Evolutionary conservation across 2,329 filamentous ascomycete species (phyloP).

Genomic region (Cryphonectria nitschkei): DNA sequence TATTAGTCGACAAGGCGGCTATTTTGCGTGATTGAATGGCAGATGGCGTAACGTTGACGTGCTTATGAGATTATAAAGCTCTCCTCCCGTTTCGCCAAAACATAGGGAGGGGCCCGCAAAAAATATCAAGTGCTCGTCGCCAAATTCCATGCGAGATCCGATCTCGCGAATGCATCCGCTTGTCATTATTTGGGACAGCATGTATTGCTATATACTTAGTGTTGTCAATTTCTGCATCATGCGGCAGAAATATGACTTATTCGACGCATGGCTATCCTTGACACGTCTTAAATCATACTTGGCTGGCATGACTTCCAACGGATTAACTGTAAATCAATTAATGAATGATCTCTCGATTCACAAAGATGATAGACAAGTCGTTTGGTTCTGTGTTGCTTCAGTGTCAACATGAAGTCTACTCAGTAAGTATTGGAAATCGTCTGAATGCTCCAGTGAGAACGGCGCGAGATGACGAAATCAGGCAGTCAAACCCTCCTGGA

Average conservation of each 20-base stretch:
- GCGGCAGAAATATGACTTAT: background rate
- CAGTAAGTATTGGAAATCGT: background rate
- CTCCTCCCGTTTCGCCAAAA: background rate
- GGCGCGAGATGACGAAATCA: background rate
- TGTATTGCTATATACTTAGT: too few relatives aligned
- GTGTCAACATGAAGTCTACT: background rate
- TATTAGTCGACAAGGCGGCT: slow-evolving; percentile 18
- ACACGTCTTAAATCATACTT: background rate
- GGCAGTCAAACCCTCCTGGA: background rate
- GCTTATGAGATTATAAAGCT: slow-evolving; percentile 13
- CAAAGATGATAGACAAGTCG: background rate
- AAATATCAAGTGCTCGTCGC: background rate
- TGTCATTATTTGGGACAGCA: background rate
- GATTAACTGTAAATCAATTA: background rate
- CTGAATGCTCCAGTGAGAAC: background rate
- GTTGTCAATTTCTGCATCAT: background rate
- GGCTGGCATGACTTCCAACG: background rate
- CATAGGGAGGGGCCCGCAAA: slow-evolving; percentile 3
- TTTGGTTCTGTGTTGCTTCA: background rate
- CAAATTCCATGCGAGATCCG: background rate
- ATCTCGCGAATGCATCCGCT: background rate
- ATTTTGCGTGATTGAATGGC: slow-evolving; percentile 15
- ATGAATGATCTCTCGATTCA: background rate
- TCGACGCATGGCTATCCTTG: background rate
- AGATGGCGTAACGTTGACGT: slow-evolving; percentile 21